Percentiles rank a stretch among this genome's conserved stretches.
Evolutionary conservation across 202 grass and related monocot species (phyloP).

Genomic region (Musa balbisiana): DNA sequence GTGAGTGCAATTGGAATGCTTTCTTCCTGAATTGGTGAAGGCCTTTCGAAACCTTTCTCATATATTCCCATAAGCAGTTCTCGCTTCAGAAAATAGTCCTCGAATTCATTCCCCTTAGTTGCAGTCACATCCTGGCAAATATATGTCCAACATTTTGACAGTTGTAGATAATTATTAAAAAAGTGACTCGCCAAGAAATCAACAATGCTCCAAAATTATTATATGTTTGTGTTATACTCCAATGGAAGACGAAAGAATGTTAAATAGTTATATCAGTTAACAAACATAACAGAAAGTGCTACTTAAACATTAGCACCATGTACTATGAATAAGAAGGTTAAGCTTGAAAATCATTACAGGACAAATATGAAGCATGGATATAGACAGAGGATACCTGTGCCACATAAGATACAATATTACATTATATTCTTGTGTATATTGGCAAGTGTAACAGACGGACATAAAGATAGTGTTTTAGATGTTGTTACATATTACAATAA

Average conservation of each 20-base stretch:
- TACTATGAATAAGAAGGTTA: too few relatives aligned
- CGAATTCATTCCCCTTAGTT: constrained; percentile 89
- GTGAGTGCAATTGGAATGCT: constrained; percentile 87
- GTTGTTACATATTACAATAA: not conserved
- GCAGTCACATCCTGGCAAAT: constrained; percentile 68
- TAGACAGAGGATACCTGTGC: too few relatives aligned
- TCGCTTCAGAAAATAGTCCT: constrained; percentile 89
- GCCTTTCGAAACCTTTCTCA: constrained; percentile 84
- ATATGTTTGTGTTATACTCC: not conserved
- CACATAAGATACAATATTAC: too few relatives aligned
- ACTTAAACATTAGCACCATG: too few relatives aligned
- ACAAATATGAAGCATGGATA: too few relatives aligned
- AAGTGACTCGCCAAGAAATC: not conserved
- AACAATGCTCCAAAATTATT: not conserved
- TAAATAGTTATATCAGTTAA: too few relatives aligned
- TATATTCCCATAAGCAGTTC: constrained; percentile 96
- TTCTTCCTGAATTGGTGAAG: constrained; percentile 92
- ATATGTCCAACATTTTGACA: not conserved
- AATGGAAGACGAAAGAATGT: not conserved
- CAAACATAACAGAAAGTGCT: too few relatives aligned
- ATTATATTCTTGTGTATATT: too few relatives aligned
- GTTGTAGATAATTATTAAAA: not conserved
- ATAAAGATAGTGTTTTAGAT: not conserved
- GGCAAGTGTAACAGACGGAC: too few relatives aligned
- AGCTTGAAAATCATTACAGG: too few relatives aligned